Base-by-base conservation (phyloP, 129 eudicot genomes). In the Arctium minus region DNA sequence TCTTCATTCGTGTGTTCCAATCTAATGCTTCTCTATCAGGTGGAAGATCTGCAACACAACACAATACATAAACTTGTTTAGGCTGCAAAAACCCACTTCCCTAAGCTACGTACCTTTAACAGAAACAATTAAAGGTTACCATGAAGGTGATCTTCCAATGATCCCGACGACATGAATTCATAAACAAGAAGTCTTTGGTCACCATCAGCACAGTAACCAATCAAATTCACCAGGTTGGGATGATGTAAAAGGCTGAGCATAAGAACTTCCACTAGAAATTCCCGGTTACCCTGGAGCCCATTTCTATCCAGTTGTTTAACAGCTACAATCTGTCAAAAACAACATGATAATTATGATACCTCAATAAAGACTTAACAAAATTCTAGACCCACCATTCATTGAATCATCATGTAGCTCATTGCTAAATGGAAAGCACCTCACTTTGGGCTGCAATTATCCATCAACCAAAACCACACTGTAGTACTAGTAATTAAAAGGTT, bases 211-310 rank as follows among this genome's bases (percentile, higher is more conserved):
- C 97, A 93, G 82, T 91, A 93, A 40, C 97, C 97, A 12, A 89
- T 87, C 87, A 93, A 82, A 79, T 86, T 93, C 62, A 93, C 94
- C 32, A 93, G 90, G 72, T 93, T 93, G 1, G 89, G 89, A 84
- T 93, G 94, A 78, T 89, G 96, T 79, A 93, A 80, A 81, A 91
- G 91, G 88, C 96, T 93, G 37, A 93, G 88, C 93, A 93, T 88
- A 64, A 93, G 91, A 64, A 91, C 92, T 83, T 93, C 97, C 72
- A 91, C 89, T 32, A 91, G 75, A 77, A 93, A 93, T 64, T 93
- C 97, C 36, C 87, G 86, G 81, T 88, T 91, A 67, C 97, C 97
- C 81, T 93, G 97, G 56, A 88, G 89, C n/a, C 97, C 97, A 38
- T 93, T 86, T 73, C 88, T 92, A 85, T 93, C 90, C 48, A 93